Conservation (phyloP, 164 flowering plant species). For the Vitis riparia region DNA sequence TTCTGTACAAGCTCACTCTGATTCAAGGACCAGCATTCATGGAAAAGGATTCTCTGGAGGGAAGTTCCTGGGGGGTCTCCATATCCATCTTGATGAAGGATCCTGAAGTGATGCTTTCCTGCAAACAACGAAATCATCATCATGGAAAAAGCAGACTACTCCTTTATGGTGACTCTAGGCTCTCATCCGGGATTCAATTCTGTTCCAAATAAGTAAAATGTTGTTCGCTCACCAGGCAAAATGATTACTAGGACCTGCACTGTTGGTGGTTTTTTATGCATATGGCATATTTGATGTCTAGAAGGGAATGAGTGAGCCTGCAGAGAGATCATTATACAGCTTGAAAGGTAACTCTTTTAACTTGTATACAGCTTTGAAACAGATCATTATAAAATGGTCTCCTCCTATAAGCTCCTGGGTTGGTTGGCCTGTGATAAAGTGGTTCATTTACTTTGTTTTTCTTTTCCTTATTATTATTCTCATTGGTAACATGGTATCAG, state of each 20-base stretch:
- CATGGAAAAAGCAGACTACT: neutral
- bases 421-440: no score
- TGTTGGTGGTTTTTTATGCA: neutral
- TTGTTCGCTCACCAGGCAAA: slow-evolving; percentile 2
- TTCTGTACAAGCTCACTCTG: neutral
- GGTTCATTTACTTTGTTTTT: no score
- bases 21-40: neutral
- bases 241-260: no score
- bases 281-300: neutral
- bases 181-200: neutral
- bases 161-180: neutral
- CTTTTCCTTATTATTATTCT: no score
- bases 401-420: no score
- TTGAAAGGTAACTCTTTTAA: no score
- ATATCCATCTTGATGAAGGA: neutral
- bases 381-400: no score
- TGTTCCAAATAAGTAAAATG: neutral
- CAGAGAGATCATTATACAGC: no score
- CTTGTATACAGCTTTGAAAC: no score
- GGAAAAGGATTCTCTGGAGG: neutral
- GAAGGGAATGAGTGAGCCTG: neutral
- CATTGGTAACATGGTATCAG: no score
- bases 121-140: neutral
- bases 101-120: neutral
- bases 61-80: no score